These are phyloP conservation scores for Fistulinella cinereoalba DNA, from an alignment of 1,284 basidiomycete genomes.

Conservation along the genomic window DNA sequence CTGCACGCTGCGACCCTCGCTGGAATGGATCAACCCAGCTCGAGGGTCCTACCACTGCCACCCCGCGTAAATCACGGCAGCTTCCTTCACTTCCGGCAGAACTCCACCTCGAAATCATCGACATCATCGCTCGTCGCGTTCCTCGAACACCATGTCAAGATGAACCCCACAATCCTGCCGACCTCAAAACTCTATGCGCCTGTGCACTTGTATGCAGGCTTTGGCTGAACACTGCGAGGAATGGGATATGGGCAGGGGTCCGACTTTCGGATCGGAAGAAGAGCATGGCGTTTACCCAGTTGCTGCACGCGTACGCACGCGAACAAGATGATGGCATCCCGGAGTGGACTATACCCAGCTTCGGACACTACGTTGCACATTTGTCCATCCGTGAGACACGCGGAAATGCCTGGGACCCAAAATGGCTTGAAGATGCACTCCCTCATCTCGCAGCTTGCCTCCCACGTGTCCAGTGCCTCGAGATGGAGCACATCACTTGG, in stretches of 20 bases:
- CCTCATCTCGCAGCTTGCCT: constrained; percentile 24
- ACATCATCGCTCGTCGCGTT: constrained; percentile 19
- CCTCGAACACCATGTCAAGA: constrained; percentile 7
- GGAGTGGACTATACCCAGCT: constrained; percentile 18
- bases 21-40: not conserved
- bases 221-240: constrained; percentile 33
- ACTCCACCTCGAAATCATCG: constrained; percentile 32
- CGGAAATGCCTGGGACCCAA: constrained; percentile 33
- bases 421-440: constrained; percentile 32
- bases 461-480: constrained; percentile 19
- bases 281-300: constrained; percentile 18
- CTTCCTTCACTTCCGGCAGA: constrained; percentile 27
- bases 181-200: constrained; percentile 26
- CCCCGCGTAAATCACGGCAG: constrained; percentile 4
- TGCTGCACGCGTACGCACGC: constrained; percentile 18
- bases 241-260: constrained; percentile 29
- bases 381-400: constrained; percentile 33
- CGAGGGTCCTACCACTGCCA: constrained; percentile 2
- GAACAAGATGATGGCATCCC: not conserved
- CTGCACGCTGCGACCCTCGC: not conserved
- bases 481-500: constrained; percentile 33
- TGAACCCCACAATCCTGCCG: constrained; percentile 16
- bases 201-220: constrained; percentile 35
- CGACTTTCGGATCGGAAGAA: constrained; percentile 18
- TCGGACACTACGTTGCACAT: constrained; percentile 22